Evolutionary conservation across 1,284 basidiomycete genomes (phyloP).

Genomic region (Leccinum angustisporum): DNA sequence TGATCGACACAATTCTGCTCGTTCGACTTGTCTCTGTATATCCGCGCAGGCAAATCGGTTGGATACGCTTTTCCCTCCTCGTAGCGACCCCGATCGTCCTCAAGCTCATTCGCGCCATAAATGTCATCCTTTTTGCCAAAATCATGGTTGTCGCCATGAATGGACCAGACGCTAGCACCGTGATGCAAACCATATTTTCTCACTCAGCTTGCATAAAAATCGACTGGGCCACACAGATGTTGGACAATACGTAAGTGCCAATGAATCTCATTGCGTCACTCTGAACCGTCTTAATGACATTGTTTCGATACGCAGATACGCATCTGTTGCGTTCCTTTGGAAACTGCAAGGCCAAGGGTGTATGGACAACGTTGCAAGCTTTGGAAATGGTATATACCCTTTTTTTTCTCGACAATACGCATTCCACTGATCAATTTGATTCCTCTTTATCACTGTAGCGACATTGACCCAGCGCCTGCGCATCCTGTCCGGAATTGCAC

Average conservation of each 20-base stretch:
- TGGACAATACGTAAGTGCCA: constrained; percentile 29
- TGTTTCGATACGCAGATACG: constrained; percentile 14
- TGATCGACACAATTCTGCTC: constrained; percentile 30
- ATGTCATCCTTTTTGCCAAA: constrained; percentile 16
- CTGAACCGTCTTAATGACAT: background rate
- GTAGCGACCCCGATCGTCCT: constrained; percentile 14
- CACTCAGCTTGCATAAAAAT: constrained; percentile 27
- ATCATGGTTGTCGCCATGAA: constrained; percentile 9
- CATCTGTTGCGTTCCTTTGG: constrained; percentile 22
- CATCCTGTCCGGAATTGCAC: constrained; percentile 25
- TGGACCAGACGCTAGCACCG: background rate
- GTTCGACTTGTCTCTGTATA: constrained; percentile 26
- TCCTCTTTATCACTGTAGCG: constrained; percentile 2
- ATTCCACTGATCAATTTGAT: background rate
- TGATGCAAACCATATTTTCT: background rate
- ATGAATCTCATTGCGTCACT: background rate
- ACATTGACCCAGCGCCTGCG: constrained; percentile 17
- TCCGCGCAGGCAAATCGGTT: constrained; percentile 8
- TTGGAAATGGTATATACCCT: constrained; percentile 1
- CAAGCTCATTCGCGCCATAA: constrained; percentile 19
- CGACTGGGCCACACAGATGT: constrained; percentile 29
- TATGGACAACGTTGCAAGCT: background rate
- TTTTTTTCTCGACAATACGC: background rate
- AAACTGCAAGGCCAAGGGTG: constrained; percentile 4
- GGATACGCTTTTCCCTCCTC: constrained; percentile 8